phyloP scores from a whole-genome alignment of 2,329 filamentous ascomycete species.

The Elsinoe fawcettii region DNA sequence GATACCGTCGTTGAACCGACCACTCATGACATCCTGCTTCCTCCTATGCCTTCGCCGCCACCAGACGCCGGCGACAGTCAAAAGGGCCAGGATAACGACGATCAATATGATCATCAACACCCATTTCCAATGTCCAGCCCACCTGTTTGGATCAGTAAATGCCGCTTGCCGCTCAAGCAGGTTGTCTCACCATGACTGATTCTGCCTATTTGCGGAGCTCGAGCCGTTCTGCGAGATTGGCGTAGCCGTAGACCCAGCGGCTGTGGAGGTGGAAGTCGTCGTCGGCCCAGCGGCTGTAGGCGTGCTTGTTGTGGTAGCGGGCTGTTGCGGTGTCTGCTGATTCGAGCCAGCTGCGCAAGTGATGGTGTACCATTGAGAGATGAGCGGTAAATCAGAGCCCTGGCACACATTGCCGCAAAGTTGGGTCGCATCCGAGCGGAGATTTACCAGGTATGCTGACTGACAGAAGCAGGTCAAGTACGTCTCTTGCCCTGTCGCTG shows the following conservation, averaged over 20 bases:
- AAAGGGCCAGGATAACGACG: constrained; percentile 57
- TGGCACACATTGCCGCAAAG: constrained; percentile 52
- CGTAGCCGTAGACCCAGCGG: neutral
- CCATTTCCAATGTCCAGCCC: constrained; percentile 67
- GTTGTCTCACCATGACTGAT: constrained; percentile 20
- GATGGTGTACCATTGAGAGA: constrained; percentile 63
- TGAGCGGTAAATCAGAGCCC: constrained; percentile 45
- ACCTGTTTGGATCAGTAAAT: constrained; percentile 40
- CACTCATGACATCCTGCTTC: constrained; percentile 48
- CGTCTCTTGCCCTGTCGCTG: constrained; percentile 42
- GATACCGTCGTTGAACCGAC: constrained; percentile 32
- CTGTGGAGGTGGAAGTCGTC: constrained; percentile 7
- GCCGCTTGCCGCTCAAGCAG: neutral
- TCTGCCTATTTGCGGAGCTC: constrained; percentile 18
- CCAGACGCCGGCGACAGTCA: constrained; percentile 61
- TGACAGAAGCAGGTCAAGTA: constrained; percentile 70
- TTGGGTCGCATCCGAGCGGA: constrained; percentile 49
- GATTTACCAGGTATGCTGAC: constrained; percentile 50
- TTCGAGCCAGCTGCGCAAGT: constrained; percentile 51
- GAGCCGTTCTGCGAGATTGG: constrained; percentile 13
- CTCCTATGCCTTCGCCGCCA: constrained; percentile 67
- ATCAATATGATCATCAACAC: constrained; percentile 73
- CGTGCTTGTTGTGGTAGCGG: constrained; percentile 16
- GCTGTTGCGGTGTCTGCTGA: constrained; percentile 25
- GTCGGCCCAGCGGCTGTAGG: neutral